A percentile compares a stretch with the other conserved stretches of the same genome.
These are phyloP conservation scores for Ascochyta koolunga DNA, from an alignment of 2,329 filamentous ascomycete genomes.

Conservation along the genomic window DNA sequence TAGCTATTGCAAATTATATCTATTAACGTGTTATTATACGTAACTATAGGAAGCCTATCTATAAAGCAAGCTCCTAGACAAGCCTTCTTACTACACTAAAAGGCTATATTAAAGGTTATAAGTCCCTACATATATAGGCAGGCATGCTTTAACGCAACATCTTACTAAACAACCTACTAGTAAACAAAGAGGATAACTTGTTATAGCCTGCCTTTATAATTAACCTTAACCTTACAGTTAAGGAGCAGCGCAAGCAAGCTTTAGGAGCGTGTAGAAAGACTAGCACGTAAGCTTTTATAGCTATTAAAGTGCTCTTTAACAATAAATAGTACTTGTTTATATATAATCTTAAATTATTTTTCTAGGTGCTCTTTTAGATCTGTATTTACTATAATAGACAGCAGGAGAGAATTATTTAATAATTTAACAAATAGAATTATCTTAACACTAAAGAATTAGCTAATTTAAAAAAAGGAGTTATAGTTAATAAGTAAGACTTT, in stretches of 20 bases:
- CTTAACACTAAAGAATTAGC: conserved; percentile 9
- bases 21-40: conserved; percentile 50
- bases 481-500: conserved; percentile 34
- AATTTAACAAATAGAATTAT: conserved; percentile 50
- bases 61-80: conserved; percentile 48
- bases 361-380: conserved; percentile 57
- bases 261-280: conserved; percentile 53
- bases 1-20: conserved; percentile 43
- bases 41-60: conserved; percentile 53
- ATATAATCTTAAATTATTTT: conserved; percentile 58
- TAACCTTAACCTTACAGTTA: conserved; percentile 50
- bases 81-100: conserved; percentile 9
- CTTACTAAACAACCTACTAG: conserved; percentile 55
- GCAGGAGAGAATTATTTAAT: conserved; percentile 15
- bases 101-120: background rate
- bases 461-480: conserved; percentile 3
- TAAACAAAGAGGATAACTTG: conserved; percentile 53
- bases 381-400: conserved; percentile 52
- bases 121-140: conserved; percentile 3
- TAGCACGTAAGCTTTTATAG: conserved; percentile 56
- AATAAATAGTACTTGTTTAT: conserved; percentile 54
- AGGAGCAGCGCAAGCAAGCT: conserved; percentile 35
- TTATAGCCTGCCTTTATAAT: conserved; percentile 52
- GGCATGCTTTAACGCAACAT: conserved; percentile 54
- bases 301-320: conserved; percentile 50